These are phyloP conservation scores for Artemisia tridentata DNA, from an alignment of 129 eudicot genomes.

Conservation along the genomic window DNA sequence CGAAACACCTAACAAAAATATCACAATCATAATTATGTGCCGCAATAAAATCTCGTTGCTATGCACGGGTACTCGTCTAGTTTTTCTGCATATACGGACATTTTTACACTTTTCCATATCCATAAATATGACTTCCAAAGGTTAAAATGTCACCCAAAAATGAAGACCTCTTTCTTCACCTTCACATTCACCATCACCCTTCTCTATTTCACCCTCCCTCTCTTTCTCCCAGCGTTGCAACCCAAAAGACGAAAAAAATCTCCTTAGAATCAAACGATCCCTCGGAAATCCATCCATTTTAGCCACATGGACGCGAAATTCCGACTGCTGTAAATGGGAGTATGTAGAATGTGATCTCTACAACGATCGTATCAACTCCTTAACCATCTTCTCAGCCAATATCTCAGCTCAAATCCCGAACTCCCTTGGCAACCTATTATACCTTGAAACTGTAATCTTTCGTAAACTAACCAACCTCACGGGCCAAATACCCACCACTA, in stretches of 20 bases:
- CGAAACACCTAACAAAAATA: no score
- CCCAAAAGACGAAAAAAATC: slow-evolving; percentile 39
- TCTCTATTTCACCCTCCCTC: slow-evolving; percentile 17
- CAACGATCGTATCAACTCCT: slow-evolving; percentile 40
- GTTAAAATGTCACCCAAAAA: slow-evolving; percentile 21
- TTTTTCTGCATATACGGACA: no score
- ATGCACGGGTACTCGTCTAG: no score
- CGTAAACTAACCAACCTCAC: slow-evolving; percentile 36
- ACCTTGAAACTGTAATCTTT: slow-evolving; percentile 32
- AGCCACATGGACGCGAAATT: slow-evolving; percentile 34
- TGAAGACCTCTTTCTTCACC: slow-evolving; percentile 32
- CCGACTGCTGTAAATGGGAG: slow-evolving; percentile 43
- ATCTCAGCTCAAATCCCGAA: slow-evolving; percentile 32
- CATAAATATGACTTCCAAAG: slow-evolving; percentile 7
- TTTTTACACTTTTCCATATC: slow-evolving; percentile 3
- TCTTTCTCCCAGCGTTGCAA: slow-evolving; percentile 43
- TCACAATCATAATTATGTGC: no score
- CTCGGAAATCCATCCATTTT: slow-evolving; percentile 33
- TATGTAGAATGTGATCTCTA: slow-evolving; percentile 35
- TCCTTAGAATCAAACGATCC: slow-evolving; percentile 34
- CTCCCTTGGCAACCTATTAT: slow-evolving; percentile 34
- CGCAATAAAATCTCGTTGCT: no score
- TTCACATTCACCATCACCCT: slow-evolving; percentile 7
- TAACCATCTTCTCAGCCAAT: slow-evolving; percentile 30
- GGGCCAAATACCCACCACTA: slow-evolving; percentile 33